These are phyloP conservation scores for Coprinopsis marcescibilis DNA, from an alignment of 768 basidiomycete species.

Conservation along the genomic window DNA sequence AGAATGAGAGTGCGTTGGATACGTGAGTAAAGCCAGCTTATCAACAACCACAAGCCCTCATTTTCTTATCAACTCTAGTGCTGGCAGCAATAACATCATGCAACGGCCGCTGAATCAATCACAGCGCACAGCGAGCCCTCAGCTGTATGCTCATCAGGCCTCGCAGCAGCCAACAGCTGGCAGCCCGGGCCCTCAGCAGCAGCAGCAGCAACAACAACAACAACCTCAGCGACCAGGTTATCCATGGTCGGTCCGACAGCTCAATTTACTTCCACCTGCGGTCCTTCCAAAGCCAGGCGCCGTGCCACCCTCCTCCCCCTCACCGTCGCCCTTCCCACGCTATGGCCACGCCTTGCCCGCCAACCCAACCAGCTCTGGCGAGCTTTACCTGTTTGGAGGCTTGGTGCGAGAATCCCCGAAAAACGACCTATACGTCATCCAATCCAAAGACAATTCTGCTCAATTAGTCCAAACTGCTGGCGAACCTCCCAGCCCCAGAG, in stretches of 20 bases:
- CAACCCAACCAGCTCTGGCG: constrained; percentile 69
- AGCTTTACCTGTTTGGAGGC: constrained; percentile 95
- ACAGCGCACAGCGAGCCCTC: constrained; percentile 17
- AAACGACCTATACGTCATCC: constrained; percentile 93
- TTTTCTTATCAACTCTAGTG: constrained; percentile 6
- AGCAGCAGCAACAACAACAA: constrained; percentile 25
- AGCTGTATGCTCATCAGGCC: constrained; percentile 6
- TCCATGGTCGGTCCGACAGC: constrained; percentile 79
- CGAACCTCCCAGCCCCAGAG: constrained; percentile 81
- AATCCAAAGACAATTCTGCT: constrained; percentile 71
- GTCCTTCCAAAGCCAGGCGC: constrained; percentile 59
- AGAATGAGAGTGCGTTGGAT: constrained; percentile 20
- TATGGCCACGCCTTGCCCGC: constrained; percentile 93
- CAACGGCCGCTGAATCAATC: constrained; percentile 11
- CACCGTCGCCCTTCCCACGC: constrained; percentile 89
- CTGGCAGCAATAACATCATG: constrained; percentile 8
- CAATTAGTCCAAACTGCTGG: constrained; percentile 83
- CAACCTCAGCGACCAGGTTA: constrained; percentile 51
- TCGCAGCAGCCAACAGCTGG: constrained; percentile 12
- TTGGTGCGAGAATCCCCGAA: constrained; percentile 85
- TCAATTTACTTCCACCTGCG: constrained; percentile 63
- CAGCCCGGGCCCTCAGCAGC: constrained; percentile 19
- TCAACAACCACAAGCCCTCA: not conserved
- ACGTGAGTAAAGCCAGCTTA: constrained; percentile 19
- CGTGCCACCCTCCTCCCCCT: constrained; percentile 58